Evolutionary conservation across 2,329 filamentous ascomycete species (phyloP), one percentile per base, ranked within the genome.

Genomic region (Pseudocercospora macadamiae): DNA sequence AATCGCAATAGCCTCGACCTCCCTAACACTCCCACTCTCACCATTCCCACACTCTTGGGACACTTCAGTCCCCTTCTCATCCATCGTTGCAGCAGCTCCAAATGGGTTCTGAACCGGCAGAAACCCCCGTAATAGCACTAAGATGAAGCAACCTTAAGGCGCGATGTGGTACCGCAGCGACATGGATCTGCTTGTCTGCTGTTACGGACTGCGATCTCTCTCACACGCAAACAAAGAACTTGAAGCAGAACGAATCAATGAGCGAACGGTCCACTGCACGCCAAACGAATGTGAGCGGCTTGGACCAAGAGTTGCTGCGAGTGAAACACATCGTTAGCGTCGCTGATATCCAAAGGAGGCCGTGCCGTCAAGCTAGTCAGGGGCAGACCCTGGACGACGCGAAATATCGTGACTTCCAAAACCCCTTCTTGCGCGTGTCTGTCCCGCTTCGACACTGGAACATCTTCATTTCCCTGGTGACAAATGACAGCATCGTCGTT

Each of bases 61-160:
- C n/a, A n/a, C 7, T 16, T 39, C 34, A 39, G 8, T 18, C 42
- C 26, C 23, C 42, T 26, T 23, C 42, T 47, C 42, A 47, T 14
- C n/a, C 42, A 23, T 14, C 12, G 19, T 25, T 25, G 19, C 19
- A 45, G 25, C 42, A 45, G 9, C 42, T 44, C 19, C 39, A 44
- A 45, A 26, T 16, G 14, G 42, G 23, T 3, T 28, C 42, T 47
- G 42, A 16, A 21, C 42, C 42, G 21, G 42, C 42, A 47, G 42
- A 47, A 14, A 18, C 42, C n/a, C n/a, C n/a, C n/a, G n/a, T n/a
- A n/a, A n/a, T 23, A 14, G 42, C 26, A 47, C 9, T 28, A 47
- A 47, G 42, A 47, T 47, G 42, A 47, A 47, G 42, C 42, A 47
- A 47, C 42, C 42, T 47, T 47, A 47, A 47, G 42, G 42, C 42